Base-by-base conservation (phyloP, 108 stramenopile genomes). In the Nitzschia putrida region DNA sequence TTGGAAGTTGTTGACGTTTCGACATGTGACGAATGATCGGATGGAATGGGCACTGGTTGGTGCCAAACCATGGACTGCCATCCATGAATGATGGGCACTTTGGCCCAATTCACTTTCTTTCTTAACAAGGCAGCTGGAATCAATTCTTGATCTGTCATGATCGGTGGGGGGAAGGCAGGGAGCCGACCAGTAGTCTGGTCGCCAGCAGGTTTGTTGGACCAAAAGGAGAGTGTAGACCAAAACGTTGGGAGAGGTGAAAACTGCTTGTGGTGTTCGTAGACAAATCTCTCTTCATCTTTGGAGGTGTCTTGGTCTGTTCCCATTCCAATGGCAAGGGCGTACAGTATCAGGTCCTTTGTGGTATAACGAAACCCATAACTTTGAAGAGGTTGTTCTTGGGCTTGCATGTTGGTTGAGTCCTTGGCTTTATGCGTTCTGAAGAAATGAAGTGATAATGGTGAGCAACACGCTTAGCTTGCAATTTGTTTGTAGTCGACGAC, bases 251-350 rank as follows among this genome's bases (percentile, higher is more conserved):
- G 79, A 1, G 74, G 70, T 20, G 68, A 59, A 60, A 92, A 92
- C 2, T 64, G n/a, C 8, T 18, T n/a, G 71, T 92, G 80, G 1
- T 73, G 52, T 61, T 92, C 91, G 50, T 86, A 88, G 11, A 88
- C 61, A 66, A 65, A 89, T 21, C 71, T 66, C 57, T 85, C 69
- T 43, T 92, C 88, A 10, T 78, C 61, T 38, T 68, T 64, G 37
- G 68, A 29, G 52, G 56, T 24, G 18, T 52, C 71, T 18, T 23
- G 10, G 49, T 22, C 61, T 57, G 78, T 78, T 53, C 82, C 85
- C 45, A 87, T 86, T 37, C 91, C 91, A 57, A 92, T 80, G 13
- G 88, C 84, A 13, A 92, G 73, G 10, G 91, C 88, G 64, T 88
- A 92, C 13, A 88, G 61, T 10, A 88, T 77, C 41, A 83, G 49